Evolutionary conservation across 345 rosid species (phyloP), one percentile per base, ranked within the genome.

Genomic region (Pistacia vera): DNA sequence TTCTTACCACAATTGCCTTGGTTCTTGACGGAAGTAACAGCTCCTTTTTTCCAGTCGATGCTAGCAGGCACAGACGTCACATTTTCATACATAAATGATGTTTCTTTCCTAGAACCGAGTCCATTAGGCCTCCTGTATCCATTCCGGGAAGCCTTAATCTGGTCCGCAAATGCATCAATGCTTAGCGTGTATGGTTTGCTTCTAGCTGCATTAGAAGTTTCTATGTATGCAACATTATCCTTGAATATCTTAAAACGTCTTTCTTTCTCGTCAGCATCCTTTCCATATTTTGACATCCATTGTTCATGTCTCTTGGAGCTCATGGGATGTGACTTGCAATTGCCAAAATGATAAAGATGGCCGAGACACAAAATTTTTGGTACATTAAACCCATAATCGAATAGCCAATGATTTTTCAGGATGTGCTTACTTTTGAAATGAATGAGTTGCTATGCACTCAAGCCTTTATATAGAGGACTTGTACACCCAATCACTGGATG

Each of bases 1-100:
- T 57, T 28, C 66, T 63, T 75, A 85, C 89, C 91, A 41, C 91
- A 84, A 11, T 63, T 76, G 18, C 84, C 82, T 79, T 88, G 91
- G 77, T 79, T 56, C 71, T 86, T 86, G 28, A 88, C 67, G n/a
- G 82, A 58, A 25, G 82, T 82, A 28, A 88, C 88, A 58, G 86
- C 91, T 67, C 88, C 91, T 55, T 80, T 81, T 12, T 81, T 73
- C 89, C 89, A 84, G 25, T 88, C 89, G 77, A 86, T 71, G 52
- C 59, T 66, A 11, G 72, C 52, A 0, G 89, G 88, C 55, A 86
- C 79, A 3, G 13, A 20, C 8, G 83, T 80, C 13, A 80, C 81
- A 72, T 85, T 82, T 52, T 75, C 83, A 22, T 84, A 84, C 83
- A 74, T 84, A 49, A 82, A 78, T 12, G 75, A 7, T n/a, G 70